These are phyloP conservation scores for Fusarium liriodendri DNA, from an alignment of 2,329 filamentous ascomycete species.

Conservation along the genomic window DNA sequence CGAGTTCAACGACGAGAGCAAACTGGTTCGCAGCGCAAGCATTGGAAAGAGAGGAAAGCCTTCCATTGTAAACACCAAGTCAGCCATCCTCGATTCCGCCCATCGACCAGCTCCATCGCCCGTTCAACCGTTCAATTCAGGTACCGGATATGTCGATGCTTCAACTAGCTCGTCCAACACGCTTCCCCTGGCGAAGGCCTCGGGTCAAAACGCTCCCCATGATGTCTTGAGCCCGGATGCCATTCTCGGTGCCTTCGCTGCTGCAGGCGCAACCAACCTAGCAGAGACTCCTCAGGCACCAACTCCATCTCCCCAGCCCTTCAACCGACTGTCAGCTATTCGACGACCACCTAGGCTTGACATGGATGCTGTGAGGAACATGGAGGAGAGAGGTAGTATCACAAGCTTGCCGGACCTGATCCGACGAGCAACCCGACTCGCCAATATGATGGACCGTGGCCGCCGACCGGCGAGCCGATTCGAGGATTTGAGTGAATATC, in stretches of 20 bases:
- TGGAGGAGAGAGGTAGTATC: slow-evolving; percentile 86
- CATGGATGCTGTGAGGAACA: slow-evolving; percentile 82
- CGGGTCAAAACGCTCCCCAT: slow-evolving; percentile 23
- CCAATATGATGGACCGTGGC: slow-evolving; percentile 88
- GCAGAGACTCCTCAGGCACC: slow-evolving; percentile 45
- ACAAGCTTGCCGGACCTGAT: slow-evolving; percentile 95
- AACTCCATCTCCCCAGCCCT: slow-evolving; percentile 44
- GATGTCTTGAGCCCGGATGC: slow-evolving; percentile 54
- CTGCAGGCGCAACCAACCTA: slow-evolving; percentile 59
- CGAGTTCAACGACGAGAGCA: slow-evolving; percentile 66
- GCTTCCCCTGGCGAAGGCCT: slow-evolving; percentile 45
- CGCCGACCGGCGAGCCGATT: slow-evolving; percentile 71
- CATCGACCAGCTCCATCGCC: slow-evolving; percentile 51
- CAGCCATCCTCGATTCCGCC: slow-evolving; percentile 13
- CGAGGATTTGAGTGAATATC: slow-evolving; percentile 64
- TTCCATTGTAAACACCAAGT: slow-evolving; percentile 60
- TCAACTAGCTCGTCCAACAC: slow-evolving; percentile 61
- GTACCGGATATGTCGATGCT: slow-evolving; percentile 59
- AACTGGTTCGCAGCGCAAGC: slow-evolving; percentile 70
- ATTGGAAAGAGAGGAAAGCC: slow-evolving; percentile 70
- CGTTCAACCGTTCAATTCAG: slow-evolving; percentile 55
- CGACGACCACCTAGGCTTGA: slow-evolving; percentile 79
- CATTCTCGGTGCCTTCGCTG: slow-evolving; percentile 63
- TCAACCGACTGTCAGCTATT: slow-evolving; percentile 64
- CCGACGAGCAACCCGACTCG: slow-evolving; percentile 84